Base-by-base conservation (phyloP, 768 basidiomycete genomes). In the Lactarius deliciosus region DNA sequence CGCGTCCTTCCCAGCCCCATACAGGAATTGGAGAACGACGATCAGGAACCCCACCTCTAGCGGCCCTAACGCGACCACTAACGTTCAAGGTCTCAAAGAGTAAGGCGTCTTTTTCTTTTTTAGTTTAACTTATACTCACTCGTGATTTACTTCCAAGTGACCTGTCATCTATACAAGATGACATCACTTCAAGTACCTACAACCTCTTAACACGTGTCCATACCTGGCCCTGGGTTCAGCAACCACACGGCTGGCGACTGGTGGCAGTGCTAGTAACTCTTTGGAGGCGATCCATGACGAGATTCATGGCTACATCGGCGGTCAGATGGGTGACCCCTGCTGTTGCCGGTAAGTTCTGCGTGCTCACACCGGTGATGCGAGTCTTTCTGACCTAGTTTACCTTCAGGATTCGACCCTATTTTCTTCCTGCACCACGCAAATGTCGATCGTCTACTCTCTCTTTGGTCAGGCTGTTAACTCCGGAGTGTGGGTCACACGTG, bases 341-440 rank as follows among this genome's bases (percentile, higher is more conserved):
- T 25, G 74, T 80, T 34, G 81, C 81, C 25, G 80, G 79, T 6
- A 74, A 68, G 30, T 82, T 83, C 7, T 53, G 13, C 6, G 32
- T 20, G 40, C 36, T 34, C 80, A 82, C 36, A 82, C 82, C 81
- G 64, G 72, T 53, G 25, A 28, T 53, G 13, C 7, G 74, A 79
- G 61, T 74, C 76, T 7, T 55, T 41, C 30, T 66, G 38, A 66
- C 36, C 16, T 7, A 7, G 22, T 22, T 76, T 47, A 75, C 79
- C 28, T 38, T 18, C 61, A 81, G 83, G 75, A 0, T 82, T 83
- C 65, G 84, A 85, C 70, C 82, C 83, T 0, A 79, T 83, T 67
- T 85, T 86, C 76, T 84, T 77, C 73, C 70, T 85, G 66, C 85
- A 85, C 68, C 84, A 86, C 69, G 68, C 73, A 65, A 82, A 86